These are phyloP conservation scores for Chenopodium berlandieri DNA, from an alignment of 148 eudicot genomes.

Conservation along the genomic window DNA sequence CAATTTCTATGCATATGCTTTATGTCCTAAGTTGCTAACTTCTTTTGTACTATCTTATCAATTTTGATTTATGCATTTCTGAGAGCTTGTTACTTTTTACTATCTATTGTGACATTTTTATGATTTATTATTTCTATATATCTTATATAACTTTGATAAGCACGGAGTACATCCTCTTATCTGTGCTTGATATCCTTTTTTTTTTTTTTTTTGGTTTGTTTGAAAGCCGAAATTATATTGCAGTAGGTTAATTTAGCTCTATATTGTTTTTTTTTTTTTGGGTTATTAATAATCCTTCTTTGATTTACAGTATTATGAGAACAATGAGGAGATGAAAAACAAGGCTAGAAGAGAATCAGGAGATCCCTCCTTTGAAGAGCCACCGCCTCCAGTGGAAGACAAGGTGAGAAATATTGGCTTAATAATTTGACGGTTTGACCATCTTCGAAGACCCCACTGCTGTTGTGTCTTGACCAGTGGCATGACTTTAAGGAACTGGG, in stretches of 20 bases:
- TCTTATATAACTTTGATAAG: background rate
- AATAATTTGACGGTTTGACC: slow-evolving; percentile 1
- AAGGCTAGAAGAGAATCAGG: slow-evolving; percentile 59
- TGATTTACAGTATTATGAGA: slow-evolving; percentile 56
- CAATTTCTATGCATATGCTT: background rate
- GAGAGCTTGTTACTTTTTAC: background rate
- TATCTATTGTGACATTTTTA: background rate
- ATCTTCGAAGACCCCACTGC: background rate
- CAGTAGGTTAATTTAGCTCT: background rate
- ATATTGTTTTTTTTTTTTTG: background rate
- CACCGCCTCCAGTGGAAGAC: slow-evolving; percentile 49
- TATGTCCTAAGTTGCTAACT: background rate
- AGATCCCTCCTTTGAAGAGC: slow-evolving; percentile 45
- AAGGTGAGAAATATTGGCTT: slow-evolving; percentile 49
- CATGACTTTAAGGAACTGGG: background rate
- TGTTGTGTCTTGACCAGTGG: background rate
- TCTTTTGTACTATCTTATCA: background rate
- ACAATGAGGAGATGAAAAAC: slow-evolving; percentile 62
- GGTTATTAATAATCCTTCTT: background rate
- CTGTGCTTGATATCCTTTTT: background rate
- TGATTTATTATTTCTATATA: background rate
- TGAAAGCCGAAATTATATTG: background rate
- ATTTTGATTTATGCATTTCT: background rate
- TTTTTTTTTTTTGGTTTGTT: too few relatives aligned
- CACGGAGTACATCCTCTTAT: too few relatives aligned